These are phyloP conservation scores for Gymnopus androsaceus DNA, from an alignment of 1,284 basidiomycete species.

Conservation along the genomic window DNA sequence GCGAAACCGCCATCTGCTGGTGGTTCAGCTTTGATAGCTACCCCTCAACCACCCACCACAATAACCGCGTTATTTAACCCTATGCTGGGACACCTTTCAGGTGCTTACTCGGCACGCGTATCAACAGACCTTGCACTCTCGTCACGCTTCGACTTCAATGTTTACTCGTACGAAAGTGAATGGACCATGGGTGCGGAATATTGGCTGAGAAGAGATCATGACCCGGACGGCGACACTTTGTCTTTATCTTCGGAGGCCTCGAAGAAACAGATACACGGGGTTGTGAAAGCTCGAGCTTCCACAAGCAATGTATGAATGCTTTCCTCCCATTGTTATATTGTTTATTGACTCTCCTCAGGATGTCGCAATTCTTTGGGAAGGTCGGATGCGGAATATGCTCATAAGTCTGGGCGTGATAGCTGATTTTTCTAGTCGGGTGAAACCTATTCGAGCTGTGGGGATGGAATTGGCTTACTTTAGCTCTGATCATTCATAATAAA, in stretches of 20 bases:
- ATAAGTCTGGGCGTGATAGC: conserved; percentile 88
- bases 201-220: conserved; percentile 70
- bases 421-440: conserved; percentile 79
- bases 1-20: conserved; percentile 66
- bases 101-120: conserved; percentile 88
- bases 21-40: conserved; percentile 41
- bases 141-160: conserved; percentile 94
- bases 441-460: conserved; percentile 86
- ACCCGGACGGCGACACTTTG: conserved; percentile 22
- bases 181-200: conserved; percentile 94
- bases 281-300: conserved; percentile 87
- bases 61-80: conserved; percentile 95
- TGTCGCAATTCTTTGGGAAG: conserved; percentile 92
- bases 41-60: conserved; percentile 84
- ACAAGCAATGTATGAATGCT: conserved; percentile 73
- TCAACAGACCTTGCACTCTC: conserved; percentile 86
- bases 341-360: conserved; percentile 51
- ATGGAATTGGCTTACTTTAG: conserved; percentile 92
- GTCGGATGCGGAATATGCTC: conserved; percentile 85
- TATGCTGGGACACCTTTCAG: conserved; percentile 92
- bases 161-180: conserved; percentile 96
- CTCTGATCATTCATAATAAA: conserved; percentile 40
- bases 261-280: conserved; percentile 65
- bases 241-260: conserved; percentile 20
- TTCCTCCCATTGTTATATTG: background rate